Evolutionary conservation across 208 protist species (phyloP).

Genomic region (Crithidia thermophila): DNA sequence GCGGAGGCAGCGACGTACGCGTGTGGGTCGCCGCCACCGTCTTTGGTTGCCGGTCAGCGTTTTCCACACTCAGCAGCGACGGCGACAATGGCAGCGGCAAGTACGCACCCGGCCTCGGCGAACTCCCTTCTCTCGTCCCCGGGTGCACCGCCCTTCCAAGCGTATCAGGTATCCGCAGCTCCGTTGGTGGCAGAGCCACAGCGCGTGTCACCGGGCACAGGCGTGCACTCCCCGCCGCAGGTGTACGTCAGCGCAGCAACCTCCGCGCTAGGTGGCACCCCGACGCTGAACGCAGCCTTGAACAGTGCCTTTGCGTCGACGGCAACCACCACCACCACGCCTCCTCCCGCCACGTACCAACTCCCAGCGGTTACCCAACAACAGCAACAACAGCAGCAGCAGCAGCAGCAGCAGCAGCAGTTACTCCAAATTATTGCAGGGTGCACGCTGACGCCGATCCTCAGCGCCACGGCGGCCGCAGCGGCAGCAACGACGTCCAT

Average conservation of each 20-base stretch:
- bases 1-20: neutral
- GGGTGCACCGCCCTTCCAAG: neutral
- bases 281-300: neutral
- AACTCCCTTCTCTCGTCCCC: slow-evolving; percentile 24
- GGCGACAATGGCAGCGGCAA: neutral
- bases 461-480: neutral
- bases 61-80: too few relatives aligned
- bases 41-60: neutral
- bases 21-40: slow-evolving; percentile 7
- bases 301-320: too few relatives aligned
- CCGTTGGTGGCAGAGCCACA: slow-evolving; percentile 1
- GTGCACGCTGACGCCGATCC: slow-evolving; percentile 8
- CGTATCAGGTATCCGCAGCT: slow-evolving; percentile 12
- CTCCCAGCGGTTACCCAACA: slow-evolving; percentile 3
- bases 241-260: slow-evolving; percentile 1
- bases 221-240: slow-evolving; percentile 22
- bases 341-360: neutral
- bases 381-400: slow-evolving; percentile 10
- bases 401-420: slow-evolving; percentile 6
- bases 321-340: neutral
- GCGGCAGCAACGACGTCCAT: slow-evolving; percentile 11
- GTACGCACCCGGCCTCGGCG: neutral
- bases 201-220: too few relatives aligned
- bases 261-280: neutral
- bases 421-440: slow-evolving; percentile 5